Evolutionary conservation across 495 filamentous ascomycete genomes (phyloP).

Genomic region (Astrocystis sublimbata): DNA sequence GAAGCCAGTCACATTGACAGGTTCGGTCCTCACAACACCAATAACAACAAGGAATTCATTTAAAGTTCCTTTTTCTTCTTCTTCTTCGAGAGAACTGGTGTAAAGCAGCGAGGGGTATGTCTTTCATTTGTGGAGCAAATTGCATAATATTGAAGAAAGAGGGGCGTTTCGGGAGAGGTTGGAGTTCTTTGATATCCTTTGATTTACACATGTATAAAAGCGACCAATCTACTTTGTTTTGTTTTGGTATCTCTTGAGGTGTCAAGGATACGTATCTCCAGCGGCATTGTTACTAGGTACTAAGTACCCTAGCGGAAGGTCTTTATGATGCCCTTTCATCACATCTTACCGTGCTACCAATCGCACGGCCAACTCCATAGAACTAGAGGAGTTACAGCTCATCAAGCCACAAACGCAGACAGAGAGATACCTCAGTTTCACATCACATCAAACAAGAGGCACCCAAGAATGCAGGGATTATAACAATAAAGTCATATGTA

Average conservation of each 20-base stretch:
- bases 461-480: background rate
- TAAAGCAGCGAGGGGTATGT: background rate
- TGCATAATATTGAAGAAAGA: conserved; percentile 7
- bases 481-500: background rate
- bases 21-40: conserved; percentile 28
- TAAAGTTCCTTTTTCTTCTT: too few relatives aligned
- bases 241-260: background rate
- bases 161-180: conserved; percentile 25
- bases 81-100: too few relatives aligned
- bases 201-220: conserved; percentile 17
- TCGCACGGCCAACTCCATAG: background rate
- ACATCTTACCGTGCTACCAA: background rate
- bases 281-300: background rate
- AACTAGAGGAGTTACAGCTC: background rate
- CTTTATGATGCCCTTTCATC: background rate
- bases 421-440: background rate
- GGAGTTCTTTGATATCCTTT: conserved; percentile 20
- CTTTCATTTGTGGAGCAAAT: background rate
- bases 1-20: conserved; percentile 41
- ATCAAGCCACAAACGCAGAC: background rate
- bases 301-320: background rate
- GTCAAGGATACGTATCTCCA: conserved; percentile 1
- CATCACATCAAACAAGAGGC: background rate
- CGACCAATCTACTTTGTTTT: too few relatives aligned
- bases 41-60: too few relatives aligned